Evolutionary conservation across 495 filamentous ascomycete genomes (phyloP).

Genomic region (Penicillium goetzii): DNA sequence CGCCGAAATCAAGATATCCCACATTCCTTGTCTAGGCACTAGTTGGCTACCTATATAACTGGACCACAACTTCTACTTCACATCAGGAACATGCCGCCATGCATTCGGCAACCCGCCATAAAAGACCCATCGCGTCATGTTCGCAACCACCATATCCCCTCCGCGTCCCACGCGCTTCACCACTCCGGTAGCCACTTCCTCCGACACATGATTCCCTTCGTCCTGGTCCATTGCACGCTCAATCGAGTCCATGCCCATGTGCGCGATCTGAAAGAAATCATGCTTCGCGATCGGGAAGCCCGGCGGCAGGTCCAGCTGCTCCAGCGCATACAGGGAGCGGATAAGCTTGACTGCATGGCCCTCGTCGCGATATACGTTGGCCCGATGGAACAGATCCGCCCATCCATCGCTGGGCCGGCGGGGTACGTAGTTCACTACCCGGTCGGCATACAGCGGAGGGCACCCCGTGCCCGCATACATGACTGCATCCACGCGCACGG

Average conservation of each 20-base stretch:
- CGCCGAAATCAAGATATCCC: no score
- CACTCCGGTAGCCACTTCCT: background rate
- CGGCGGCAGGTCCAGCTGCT: background rate
- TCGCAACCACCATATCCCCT: background rate
- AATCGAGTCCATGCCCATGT: conserved; percentile 2
- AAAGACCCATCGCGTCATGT: conserved; percentile 5
- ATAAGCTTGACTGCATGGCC: background rate
- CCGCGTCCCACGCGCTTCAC: background rate
- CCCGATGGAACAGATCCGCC: background rate
- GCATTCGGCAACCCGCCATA: conserved; percentile 3
- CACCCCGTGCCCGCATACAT: conserved; percentile 2
- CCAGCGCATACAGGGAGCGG: background rate
- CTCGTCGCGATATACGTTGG: conserved; percentile 2
- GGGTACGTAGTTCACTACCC: background rate
- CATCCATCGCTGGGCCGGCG: background rate
- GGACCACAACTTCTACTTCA: no score
- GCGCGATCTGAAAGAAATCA: background rate
- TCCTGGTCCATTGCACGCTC: background rate
- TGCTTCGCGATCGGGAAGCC: background rate
- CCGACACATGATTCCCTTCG: background rate
- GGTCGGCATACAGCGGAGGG: background rate
- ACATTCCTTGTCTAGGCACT: no score
- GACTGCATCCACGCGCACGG: background rate
- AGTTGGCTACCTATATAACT: no score
- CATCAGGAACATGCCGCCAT: background rate